Conservation (phyloP, 192 early-diverging fungal species). For the Backusella mclennaniae region DNA sequence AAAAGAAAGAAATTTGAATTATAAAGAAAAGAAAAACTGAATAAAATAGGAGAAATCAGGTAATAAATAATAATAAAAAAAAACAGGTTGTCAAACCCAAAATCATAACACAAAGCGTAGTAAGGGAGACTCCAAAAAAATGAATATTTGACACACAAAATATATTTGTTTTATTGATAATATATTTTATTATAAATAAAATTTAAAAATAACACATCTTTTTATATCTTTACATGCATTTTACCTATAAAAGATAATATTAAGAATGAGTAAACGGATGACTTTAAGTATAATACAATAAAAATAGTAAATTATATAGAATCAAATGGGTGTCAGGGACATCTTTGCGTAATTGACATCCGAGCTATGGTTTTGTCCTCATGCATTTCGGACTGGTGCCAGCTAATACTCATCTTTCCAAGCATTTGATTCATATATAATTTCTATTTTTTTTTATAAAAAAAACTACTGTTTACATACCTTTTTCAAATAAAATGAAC, state of each 20-base stretch:
- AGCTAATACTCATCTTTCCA: slow-evolving; percentile 18
- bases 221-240: neutral
- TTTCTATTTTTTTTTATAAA: neutral
- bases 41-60: neutral
- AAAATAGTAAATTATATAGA: neutral
- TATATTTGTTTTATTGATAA: neutral
- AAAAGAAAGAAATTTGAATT: neutral
- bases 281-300: neutral
- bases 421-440: neutral
- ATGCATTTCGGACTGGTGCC: slow-evolving; percentile 32
- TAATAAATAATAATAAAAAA: neutral
- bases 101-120: neutral
- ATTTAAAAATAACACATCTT: slow-evolving; percentile 1
- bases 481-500: neutral
- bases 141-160: neutral
- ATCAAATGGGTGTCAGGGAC: slow-evolving; percentile 21
- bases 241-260: neutral
- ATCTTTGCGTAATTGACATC: slow-evolving; percentile 17
- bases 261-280: neutral
- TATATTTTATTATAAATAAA: neutral
- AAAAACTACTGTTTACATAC: neutral
- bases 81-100: neutral
- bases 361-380: slow-evolving; percentile 20
- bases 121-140: neutral
- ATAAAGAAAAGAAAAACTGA: neutral